These are phyloP conservation scores for Emydomyces testavorans DNA, from an alignment of 2,329 filamentous ascomycete genomes.

Conservation along the genomic window DNA sequence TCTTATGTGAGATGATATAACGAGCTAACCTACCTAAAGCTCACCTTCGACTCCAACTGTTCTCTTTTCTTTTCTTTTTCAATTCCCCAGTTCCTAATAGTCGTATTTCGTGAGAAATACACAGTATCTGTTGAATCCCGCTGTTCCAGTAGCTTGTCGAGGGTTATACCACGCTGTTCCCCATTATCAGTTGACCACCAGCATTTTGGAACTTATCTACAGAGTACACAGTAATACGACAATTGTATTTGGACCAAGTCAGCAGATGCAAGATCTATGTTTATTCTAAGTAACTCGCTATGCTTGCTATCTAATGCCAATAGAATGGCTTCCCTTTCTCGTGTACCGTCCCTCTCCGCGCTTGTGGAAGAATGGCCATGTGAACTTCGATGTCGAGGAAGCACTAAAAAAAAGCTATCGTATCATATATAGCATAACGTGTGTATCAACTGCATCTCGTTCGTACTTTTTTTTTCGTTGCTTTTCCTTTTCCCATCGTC, in stretches of 20 bases:
- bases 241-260: neutral
- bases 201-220: too few species aligned
- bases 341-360: neutral
- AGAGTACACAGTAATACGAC: too few species aligned
- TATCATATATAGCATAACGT: slow-evolving; percentile 1
- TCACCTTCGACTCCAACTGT: too few species aligned
- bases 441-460: slow-evolving; percentile 4
- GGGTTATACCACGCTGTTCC: too few species aligned
- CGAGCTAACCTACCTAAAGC: too few species aligned
- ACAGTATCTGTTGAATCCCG: neutral
- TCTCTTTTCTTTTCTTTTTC: neutral
- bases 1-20: too few species aligned
- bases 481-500: neutral
- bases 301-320: slow-evolving; percentile 7
- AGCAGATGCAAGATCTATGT: slow-evolving; percentile 3
- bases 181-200: too few species aligned
- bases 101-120: neutral
- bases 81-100: neutral
- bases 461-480: neutral
- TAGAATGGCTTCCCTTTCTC: neutral
- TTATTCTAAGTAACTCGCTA: slow-evolving; percentile 2
- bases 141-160: neutral
- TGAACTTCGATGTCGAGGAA: slow-evolving; percentile 1
- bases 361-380: neutral
- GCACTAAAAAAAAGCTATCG: neutral